These are phyloP conservation scores for Paracoccidioides brasiliensis DNA, from an alignment of 2,329 filamentous ascomycete species.

Conservation along the genomic window DNA sequence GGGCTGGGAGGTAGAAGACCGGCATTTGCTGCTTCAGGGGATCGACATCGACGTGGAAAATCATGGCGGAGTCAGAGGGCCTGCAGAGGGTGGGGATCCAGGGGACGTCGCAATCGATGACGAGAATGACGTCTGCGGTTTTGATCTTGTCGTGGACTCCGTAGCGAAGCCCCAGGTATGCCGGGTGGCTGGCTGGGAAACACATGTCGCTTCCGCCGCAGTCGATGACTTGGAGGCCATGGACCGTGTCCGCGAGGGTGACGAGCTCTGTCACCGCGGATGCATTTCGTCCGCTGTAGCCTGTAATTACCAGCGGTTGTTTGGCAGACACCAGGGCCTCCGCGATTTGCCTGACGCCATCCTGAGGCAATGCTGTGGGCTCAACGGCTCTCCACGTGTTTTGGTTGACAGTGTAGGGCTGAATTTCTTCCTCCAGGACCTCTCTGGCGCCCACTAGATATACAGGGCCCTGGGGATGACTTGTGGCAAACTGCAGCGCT, in stretches of 20 bases:
- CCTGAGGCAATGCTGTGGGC: constrained; percentile 47
- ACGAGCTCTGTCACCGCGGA: constrained; percentile 34
- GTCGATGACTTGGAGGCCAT: constrained; percentile 39
- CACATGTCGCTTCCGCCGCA: constrained; percentile 42
- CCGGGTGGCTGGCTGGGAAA: constrained; percentile 36
- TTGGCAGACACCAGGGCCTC: constrained; percentile 34
- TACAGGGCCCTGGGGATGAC: constrained; percentile 64
- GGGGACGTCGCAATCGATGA: constrained; percentile 81
- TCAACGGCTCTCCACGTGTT: constrained; percentile 57
- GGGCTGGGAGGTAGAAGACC: constrained; percentile 55
- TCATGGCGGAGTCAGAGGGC: constrained; percentile 42
- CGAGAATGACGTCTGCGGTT: constrained; percentile 69
- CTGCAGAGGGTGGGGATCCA: constrained; percentile 74
- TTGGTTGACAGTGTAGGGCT: constrained; percentile 56
- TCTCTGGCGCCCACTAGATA: constrained; percentile 69
- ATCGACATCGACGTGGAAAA: constrained; percentile 54
- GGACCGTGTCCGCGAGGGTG: constrained; percentile 34
- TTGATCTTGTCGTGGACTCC: constrained; percentile 61
- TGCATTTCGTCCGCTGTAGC: constrained; percentile 37
- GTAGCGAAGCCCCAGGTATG: constrained; percentile 57
- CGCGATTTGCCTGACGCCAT: constrained; percentile 33
- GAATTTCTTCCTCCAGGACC: constrained; percentile 73
- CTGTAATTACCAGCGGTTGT: constrained; percentile 37
- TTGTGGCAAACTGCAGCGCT: constrained; percentile 67
- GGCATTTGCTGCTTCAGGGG: constrained; percentile 62